Evolutionary conservation across 2,329 filamentous ascomycete genomes (phyloP), one percentile per base, ranked within the genome.

Genomic region (Tothia fuscella): DNA sequence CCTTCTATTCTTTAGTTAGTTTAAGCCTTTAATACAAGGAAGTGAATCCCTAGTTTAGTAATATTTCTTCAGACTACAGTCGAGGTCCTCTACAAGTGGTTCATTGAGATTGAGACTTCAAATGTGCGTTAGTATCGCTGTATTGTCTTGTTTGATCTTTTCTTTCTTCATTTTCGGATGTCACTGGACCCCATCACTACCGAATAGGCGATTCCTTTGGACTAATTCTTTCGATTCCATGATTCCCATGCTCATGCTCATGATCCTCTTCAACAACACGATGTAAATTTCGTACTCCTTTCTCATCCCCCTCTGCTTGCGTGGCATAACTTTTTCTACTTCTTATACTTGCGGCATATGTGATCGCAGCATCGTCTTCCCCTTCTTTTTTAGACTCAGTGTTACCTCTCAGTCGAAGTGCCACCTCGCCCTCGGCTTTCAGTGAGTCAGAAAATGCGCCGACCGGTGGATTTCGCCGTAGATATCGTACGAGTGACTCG

Each of bases 401-500:
- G 2, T 28, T 28, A 2, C 38, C 26, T 26, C 31, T 40, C 13
- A 40, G 26, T 13, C 10, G 29, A 21, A 45, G 22, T 12, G 43
- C 43, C 22, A 31, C 22, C 25, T 45, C 43, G 4, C 43, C 43
- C 16, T 17, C 28, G 21, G 41, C 43, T 22, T 42, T 45, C 20
- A 45, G 12, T 20, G 22, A 29, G 13, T 40, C 33, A 1, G 41
- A 38, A 34, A 48, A 48, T 16, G 28, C 20, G 4, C 43, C 39
- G 9, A 22, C 36, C 3, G 46, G 44, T 4, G 41, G 44, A 36
- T 44, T 38, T 10, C 29, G 24, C 30, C 26, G 31, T 2, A 44
- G 12, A 42, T 44, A 44, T 12, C 42, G 24, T 3, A 44, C 29
- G 25, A 44, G 7, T 17, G 33, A 41, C 17, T 44, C 42, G 24